A percentile compares a stretch with the other conserved stretches of the same genome.
These are phyloP conservation scores for Ajuga chamaepitys DNA, from an alignment of 257 asterid species.

Conservation along the genomic window DNA sequence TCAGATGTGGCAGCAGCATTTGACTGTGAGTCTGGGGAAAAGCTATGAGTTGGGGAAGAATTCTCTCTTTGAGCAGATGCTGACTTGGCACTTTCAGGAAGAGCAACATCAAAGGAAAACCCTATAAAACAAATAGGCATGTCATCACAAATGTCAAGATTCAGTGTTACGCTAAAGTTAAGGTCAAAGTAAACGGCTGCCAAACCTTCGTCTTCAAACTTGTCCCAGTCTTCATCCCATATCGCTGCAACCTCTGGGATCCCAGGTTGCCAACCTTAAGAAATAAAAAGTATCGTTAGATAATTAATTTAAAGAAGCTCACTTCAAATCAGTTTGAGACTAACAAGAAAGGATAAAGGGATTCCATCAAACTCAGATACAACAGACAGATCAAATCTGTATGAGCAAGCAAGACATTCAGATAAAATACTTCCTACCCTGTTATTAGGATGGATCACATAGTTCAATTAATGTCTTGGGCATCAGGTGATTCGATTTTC, in stretches of 20 bases:
- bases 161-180: background rate
- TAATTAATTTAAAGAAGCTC: background rate
- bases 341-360: background rate
- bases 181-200: constrained; percentile 9
- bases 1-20: constrained; percentile 48
- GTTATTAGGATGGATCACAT: background rate
- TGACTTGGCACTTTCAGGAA: constrained; percentile 47
- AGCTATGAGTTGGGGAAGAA: constrained; percentile 52
- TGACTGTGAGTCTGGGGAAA: constrained; percentile 54
- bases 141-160: constrained; percentile 7
- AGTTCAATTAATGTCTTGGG: background rate
- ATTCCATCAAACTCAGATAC: background rate
- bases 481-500: background rate
- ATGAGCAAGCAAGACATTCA: background rate
- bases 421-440: background rate
- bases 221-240: constrained; percentile 99
- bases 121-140: constrained; percentile 38
- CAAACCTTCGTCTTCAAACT: constrained; percentile 94
- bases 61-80: constrained; percentile 34
- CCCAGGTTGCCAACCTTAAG: constrained; percentile 94
- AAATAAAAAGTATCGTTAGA: constrained; percentile 2
- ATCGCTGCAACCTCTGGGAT: constrained; percentile 73
- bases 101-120: constrained; percentile 65
- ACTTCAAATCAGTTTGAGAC: background rate
- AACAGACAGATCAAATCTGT: background rate